A percentile compares a stretch with the other conserved stretches of the same genome.
Evolutionary conservation across 345 rosid species (phyloP).

Genomic region (Citrus glauca): DNA sequence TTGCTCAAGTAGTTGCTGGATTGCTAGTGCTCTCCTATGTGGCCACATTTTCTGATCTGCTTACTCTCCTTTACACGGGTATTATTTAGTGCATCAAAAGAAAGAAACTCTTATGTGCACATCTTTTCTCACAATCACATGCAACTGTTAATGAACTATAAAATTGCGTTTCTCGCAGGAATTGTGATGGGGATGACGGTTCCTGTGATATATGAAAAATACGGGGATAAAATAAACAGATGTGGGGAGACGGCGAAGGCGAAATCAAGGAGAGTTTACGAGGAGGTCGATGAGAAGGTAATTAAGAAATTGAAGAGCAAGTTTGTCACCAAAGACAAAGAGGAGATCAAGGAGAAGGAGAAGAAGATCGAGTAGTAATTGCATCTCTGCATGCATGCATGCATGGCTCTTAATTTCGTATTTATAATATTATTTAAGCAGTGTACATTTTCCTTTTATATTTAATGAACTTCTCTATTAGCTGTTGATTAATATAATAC

Average conservation of each 20-base stretch:
- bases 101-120: too few species aligned
- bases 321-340: neutral
- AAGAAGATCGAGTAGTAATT: constrained; percentile 22
- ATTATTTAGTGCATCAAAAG: neutral
- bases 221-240: constrained; percentile 26
- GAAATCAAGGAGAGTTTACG: constrained; percentile 15
- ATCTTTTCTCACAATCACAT: too few species aligned
- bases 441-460: neutral
- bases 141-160: too few species aligned
- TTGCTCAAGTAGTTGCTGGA: constrained; percentile 24
- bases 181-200: constrained; percentile 27
- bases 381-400: neutral
- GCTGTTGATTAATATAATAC: neutral
- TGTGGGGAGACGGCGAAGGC: constrained; percentile 11
- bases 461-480: neutral
- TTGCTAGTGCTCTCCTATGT: constrained; percentile 31
- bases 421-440: neutral
- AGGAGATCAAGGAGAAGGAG: constrained; percentile 23
- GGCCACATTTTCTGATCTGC: constrained; percentile 26
- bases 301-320: constrained; percentile 23
- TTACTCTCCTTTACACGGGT: constrained; percentile 30
- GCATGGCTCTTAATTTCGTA: neutral
- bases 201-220: constrained; percentile 29
- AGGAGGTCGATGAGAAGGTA: constrained; percentile 25
- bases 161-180: constrained; percentile 15